phyloP scores from a whole-genome alignment of 2,329 filamentous ascomycete genomes.

The Spiromastix sp. region DNA sequence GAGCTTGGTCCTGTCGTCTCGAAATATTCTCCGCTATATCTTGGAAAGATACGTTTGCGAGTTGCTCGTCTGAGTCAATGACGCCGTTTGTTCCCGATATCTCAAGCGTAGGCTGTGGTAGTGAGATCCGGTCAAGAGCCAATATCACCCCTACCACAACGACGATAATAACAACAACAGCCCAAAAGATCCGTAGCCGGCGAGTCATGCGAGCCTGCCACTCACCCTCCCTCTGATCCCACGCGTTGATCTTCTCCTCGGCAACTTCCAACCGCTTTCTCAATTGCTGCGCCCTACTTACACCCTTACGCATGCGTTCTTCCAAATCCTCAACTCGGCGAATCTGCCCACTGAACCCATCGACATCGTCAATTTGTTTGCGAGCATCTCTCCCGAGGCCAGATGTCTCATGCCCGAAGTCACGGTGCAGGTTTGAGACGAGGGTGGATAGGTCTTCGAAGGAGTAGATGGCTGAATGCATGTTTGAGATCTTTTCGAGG shows the following conservation, averaged over 20 bases:
- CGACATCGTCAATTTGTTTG: conserved; percentile 27
- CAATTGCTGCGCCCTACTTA: conserved; percentile 25
- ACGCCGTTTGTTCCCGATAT: too few species aligned
- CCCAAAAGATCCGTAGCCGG: conserved; percentile 31
- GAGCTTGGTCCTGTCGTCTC: too few species aligned
- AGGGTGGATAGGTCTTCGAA: conserved; percentile 32
- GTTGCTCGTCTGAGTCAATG: too few species aligned
- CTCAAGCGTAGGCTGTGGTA: too few species aligned
- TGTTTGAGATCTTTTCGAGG: conserved; percentile 32
- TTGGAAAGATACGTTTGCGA: too few species aligned
- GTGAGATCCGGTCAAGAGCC: conserved; percentile 7
- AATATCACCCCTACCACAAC: conserved; percentile 20
- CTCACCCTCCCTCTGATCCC: conserved; percentile 33
- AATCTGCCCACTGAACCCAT: conserved; percentile 29
- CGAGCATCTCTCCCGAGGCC: conserved; percentile 27
- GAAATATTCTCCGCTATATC: too few species aligned
- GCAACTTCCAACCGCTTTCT: conserved; percentile 29
- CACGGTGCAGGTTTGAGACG: conserved; percentile 23
- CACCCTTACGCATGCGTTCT: conserved; percentile 27
- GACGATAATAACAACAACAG: conserved; percentile 16
- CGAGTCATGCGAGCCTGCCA: conserved; percentile 30
- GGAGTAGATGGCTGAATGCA: conserved; percentile 31
- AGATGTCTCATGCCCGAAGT: conserved; percentile 28
- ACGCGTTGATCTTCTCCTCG: conserved; percentile 28
- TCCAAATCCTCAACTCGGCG: conserved; percentile 27